These are phyloP conservation scores for Simplicillium sp. DNA, from an alignment of 2,329 filamentous ascomycete species.

Conservation along the genomic window DNA sequence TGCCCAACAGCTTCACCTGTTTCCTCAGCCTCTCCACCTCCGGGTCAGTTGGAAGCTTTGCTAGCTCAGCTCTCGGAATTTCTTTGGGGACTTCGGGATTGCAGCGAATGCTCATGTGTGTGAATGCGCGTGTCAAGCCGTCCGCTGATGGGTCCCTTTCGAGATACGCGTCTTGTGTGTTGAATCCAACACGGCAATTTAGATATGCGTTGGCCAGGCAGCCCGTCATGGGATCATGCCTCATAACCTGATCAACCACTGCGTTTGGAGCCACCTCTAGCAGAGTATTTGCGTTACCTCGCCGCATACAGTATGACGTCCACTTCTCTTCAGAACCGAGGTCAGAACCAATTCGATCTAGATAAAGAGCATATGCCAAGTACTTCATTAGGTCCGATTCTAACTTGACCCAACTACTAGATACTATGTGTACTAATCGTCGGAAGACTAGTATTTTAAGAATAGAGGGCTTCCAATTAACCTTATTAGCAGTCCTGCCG, in stretches of 20 bases:
- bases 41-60: slow-evolving; percentile 3
- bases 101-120: slow-evolving; percentile 5
- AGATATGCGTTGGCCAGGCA: slow-evolving; percentile 5
- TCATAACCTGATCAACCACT: slow-evolving; percentile 6
- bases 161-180: slow-evolving; percentile 5
- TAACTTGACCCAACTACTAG: slow-evolving; percentile 3
- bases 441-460: slow-evolving; percentile 6
- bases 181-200: slow-evolving; percentile 3
- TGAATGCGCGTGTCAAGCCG: slow-evolving; percentile 3
- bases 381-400: slow-evolving; percentile 5
- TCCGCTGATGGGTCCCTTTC: slow-evolving; percentile 2
- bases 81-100: slow-evolving; percentile 4
- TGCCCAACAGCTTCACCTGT: not conserved
- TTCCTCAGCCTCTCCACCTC: slow-evolving; percentile 1
- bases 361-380: slow-evolving; percentile 5
- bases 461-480: slow-evolving; percentile 3
- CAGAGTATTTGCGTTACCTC: slow-evolving; percentile 5
- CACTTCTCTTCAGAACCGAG: slow-evolving; percentile 6
- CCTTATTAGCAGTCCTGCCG: slow-evolving; percentile 2
- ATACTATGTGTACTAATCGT: not conserved
- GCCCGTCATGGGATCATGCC: slow-evolving; percentile 5
- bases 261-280: slow-evolving; percentile 3
- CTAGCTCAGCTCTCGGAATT: slow-evolving; percentile 5
- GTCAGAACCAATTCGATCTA: slow-evolving; percentile 4
- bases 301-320: slow-evolving; percentile 3